Conservation (phyloP, 1,284 basidiomycete genomes). For the Ceratobasidium sp. region DNA sequence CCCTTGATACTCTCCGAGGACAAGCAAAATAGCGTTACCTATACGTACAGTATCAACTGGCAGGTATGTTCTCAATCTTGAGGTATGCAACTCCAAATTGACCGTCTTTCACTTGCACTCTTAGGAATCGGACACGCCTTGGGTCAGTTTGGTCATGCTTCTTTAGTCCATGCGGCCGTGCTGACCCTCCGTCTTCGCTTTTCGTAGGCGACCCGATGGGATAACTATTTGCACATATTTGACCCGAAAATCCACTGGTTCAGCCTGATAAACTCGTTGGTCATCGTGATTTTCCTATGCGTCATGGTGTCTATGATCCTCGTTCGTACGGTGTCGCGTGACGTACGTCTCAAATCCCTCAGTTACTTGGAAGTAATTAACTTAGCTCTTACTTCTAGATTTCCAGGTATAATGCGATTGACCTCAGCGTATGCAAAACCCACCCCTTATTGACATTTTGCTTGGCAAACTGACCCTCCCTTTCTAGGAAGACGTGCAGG, state of each 20-base stretch:
- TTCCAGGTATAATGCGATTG: slow-evolving; percentile 94
- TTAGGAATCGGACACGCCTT: slow-evolving; percentile 86
- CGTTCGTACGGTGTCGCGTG: slow-evolving; percentile 85
- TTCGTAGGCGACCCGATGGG: slow-evolving; percentile 93
- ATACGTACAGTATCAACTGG: slow-evolving; percentile 92
- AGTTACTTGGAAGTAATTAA: slow-evolving; percentile 59
- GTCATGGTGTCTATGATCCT: slow-evolving; percentile 95
- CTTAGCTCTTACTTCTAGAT: slow-evolving; percentile 71
- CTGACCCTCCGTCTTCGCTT: background rate
- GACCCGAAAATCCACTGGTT: slow-evolving; percentile 71
- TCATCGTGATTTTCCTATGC: slow-evolving; percentile 91
- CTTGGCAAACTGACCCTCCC: slow-evolving; percentile 44
- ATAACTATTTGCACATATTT: slow-evolving; percentile 85
- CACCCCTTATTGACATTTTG: slow-evolving; percentile 1
- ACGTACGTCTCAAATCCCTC: slow-evolving; percentile 70
- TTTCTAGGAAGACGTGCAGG: slow-evolving; percentile 90
- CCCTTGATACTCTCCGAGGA: slow-evolving; percentile 74
- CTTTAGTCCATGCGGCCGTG: background rate
- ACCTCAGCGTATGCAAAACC: slow-evolving; percentile 73
- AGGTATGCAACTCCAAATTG: slow-evolving; percentile 23
- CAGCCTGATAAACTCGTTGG: slow-evolving; percentile 91
- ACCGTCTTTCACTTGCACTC: background rate
- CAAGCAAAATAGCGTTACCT: slow-evolving; percentile 75
- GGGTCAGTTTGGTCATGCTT: slow-evolving; percentile 63
- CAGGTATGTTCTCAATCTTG: slow-evolving; percentile 63